These are phyloP conservation scores for Dissophora globulifera DNA, from an alignment of 192 early-diverging fungal genomes.

Conservation along the genomic window DNA sequence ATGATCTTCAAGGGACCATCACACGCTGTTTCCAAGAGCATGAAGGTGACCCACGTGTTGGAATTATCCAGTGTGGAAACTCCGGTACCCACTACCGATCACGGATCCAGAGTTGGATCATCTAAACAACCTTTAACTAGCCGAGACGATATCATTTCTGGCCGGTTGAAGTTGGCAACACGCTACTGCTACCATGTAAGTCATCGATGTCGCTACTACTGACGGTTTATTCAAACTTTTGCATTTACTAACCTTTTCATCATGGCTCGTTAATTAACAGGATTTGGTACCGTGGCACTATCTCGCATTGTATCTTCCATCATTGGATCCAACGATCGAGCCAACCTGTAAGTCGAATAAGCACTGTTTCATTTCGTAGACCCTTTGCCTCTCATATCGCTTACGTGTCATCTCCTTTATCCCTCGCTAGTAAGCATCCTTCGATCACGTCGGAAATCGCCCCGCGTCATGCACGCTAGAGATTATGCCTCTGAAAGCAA, in stretches of 20 bases:
- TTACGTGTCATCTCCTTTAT: neutral
- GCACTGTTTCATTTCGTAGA: neutral
- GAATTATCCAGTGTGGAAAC: too few relatives aligned
- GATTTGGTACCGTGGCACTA: constrained; percentile 14
- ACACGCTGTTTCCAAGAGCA: constrained; percentile 13
- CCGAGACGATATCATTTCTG: too few relatives aligned
- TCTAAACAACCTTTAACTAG: too few relatives aligned
- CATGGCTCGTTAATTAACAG: too few relatives aligned
- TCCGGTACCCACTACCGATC: too few relatives aligned
- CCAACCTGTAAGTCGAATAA: constrained; percentile 5
- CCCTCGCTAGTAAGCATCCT: neutral
- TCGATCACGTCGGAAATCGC: neutral
- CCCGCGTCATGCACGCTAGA: neutral
- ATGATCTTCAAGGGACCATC: constrained; percentile 25
- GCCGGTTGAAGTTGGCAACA: constrained; percentile 2
- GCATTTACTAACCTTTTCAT: neutral
- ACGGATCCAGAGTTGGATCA: neutral
- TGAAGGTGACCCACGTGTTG: constrained; percentile 13
- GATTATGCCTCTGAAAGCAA: neutral
- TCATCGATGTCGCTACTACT: neutral
- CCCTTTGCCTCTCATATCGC: neutral
- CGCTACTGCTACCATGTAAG: constrained; percentile 41
- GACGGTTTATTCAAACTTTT: too few relatives aligned
- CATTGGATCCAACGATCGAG: neutral
- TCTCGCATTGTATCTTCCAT: constrained; percentile 4